Percentiles rank a stretch among this genome's conserved stretches.
Conservation (phyloP, 2,329 filamentous ascomycete species). For the Colletotrichum orbiculare region DNA sequence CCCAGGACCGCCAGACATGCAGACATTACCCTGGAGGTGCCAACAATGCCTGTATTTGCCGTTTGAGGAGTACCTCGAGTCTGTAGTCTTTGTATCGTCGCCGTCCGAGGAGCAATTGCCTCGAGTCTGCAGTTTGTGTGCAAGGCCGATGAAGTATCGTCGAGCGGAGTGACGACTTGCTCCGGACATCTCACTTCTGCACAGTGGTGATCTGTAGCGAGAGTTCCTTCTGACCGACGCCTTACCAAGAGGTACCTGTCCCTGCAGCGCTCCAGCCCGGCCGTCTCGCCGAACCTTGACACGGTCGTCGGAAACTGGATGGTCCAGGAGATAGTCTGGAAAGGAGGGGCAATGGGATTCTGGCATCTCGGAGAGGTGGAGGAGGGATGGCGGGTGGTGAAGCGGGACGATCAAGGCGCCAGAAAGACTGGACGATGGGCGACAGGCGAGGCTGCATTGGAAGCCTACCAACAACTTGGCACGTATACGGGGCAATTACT, state of each 20-base stretch:
- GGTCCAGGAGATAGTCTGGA: constrained; percentile 34
- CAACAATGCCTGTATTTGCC: background rate
- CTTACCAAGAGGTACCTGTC: constrained; percentile 2
- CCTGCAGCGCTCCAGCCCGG: constrained; percentile 23
- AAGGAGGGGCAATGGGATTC: constrained; percentile 31
- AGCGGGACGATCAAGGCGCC: too few relatives aligned
- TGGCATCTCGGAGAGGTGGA: constrained; percentile 37
- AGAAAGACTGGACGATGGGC: constrained; percentile 5
- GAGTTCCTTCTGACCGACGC: background rate
- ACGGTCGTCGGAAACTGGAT: constrained; percentile 14
- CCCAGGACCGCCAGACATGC: background rate
- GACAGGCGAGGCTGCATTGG: background rate
- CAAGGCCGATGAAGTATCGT: too few relatives aligned
- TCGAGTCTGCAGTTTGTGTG: too few relatives aligned
- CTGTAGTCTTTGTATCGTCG: too few relatives aligned
- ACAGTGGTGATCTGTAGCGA: too few relatives aligned
- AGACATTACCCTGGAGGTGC: constrained; percentile 23
- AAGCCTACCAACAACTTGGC: too few relatives aligned
- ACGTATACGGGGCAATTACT: background rate
- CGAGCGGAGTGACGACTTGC: too few relatives aligned
- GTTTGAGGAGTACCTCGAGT: too few relatives aligned
- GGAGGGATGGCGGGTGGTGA: background rate
- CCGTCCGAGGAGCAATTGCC: too few relatives aligned
- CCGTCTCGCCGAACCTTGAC: constrained; percentile 23
- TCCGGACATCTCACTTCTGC: too few relatives aligned